These are phyloP conservation scores for Penicillium verhagenii DNA, from an alignment of 495 filamentous ascomycete species.

Conservation along the genomic window DNA sequence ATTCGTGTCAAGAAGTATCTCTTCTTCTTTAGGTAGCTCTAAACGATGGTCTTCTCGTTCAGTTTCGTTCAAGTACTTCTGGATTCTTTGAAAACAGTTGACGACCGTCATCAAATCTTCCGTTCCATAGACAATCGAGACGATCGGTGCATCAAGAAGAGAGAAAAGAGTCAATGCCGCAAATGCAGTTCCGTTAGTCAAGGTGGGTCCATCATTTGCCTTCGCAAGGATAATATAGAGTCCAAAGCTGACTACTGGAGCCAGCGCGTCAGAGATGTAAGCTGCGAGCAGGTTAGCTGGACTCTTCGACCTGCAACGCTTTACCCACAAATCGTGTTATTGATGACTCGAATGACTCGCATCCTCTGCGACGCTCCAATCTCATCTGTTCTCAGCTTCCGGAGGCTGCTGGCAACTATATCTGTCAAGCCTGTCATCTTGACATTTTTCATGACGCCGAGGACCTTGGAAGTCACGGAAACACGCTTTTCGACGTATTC, in stretches of 20 bases:
- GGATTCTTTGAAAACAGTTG: constrained; percentile 28
- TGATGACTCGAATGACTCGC: constrained; percentile 12
- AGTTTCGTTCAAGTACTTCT: constrained; percentile 18
- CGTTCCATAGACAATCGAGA: constrained; percentile 14
- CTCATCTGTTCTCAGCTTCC: constrained; percentile 17
- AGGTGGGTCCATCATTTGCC: constrained; percentile 13
- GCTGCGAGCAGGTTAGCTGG: constrained; percentile 9
- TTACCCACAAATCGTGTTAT: constrained; percentile 17
- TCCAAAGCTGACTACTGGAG: constrained; percentile 25
- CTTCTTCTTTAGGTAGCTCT: background rate
- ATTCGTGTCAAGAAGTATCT: constrained; percentile 12
- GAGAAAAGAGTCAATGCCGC: constrained; percentile 25
- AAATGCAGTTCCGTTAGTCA: constrained; percentile 24
- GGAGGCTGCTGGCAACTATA: constrained; percentile 33
- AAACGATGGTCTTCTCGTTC: constrained; percentile 16
- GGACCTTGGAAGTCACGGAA: constrained; percentile 45
- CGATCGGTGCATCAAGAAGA: constrained; percentile 20
- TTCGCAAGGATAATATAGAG: constrained; percentile 18
- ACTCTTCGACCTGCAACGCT: background rate
- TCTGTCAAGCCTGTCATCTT: constrained; percentile 59
- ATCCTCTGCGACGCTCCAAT: constrained; percentile 15
- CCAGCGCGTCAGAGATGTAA: constrained; percentile 18
- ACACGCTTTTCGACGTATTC: constrained; percentile 53
- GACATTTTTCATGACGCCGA: constrained; percentile 55
- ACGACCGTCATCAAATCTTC: constrained; percentile 23